Evolutionary conservation across 768 basidiomycete genomes (phyloP).

Genomic region (Xerocomellus chrysenteron): DNA sequence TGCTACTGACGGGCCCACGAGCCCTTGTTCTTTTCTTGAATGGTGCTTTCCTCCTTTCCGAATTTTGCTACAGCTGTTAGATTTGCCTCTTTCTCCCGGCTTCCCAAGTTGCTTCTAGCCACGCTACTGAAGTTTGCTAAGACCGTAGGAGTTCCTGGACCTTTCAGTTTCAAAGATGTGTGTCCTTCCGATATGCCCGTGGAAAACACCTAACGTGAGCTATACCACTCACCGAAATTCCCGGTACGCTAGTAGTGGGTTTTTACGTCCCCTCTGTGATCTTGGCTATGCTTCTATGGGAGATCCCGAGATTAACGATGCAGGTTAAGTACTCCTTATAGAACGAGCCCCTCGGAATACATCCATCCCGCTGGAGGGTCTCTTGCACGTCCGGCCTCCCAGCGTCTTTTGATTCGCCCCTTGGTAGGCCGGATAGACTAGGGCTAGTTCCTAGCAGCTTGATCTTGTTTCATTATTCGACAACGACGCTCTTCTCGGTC

Average conservation of each 20-base stretch:
- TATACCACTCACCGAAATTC: not conserved
- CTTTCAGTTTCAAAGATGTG: no score
- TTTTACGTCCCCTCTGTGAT: not conserved
- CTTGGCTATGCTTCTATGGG: not conserved
- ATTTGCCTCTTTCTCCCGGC: not conserved
- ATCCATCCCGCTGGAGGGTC: not conserved
- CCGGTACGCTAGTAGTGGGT: no score
- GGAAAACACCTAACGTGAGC: not conserved
- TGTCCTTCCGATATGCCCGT: not conserved
- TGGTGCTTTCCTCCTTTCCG: not conserved
- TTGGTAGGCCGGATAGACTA: slow-evolving; percentile 4
- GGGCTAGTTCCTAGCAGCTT: slow-evolving; percentile 16
- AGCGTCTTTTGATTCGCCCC: not conserved
- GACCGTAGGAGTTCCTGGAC: not conserved
- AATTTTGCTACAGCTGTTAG: not conserved
- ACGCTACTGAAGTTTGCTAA: not conserved
- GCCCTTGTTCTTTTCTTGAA: not conserved
- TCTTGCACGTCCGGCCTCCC: not conserved
- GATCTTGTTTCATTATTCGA: not conserved
- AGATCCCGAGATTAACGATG: not conserved
- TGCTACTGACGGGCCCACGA: not conserved
- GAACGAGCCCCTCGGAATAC: not conserved
- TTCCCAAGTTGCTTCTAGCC: not conserved
- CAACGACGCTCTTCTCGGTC: not conserved
- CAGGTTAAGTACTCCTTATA: not conserved